Evolutionary conservation across 352 stramenopile genomes (phyloP).

Genomic region (Phytophthora podocarpi): DNA sequence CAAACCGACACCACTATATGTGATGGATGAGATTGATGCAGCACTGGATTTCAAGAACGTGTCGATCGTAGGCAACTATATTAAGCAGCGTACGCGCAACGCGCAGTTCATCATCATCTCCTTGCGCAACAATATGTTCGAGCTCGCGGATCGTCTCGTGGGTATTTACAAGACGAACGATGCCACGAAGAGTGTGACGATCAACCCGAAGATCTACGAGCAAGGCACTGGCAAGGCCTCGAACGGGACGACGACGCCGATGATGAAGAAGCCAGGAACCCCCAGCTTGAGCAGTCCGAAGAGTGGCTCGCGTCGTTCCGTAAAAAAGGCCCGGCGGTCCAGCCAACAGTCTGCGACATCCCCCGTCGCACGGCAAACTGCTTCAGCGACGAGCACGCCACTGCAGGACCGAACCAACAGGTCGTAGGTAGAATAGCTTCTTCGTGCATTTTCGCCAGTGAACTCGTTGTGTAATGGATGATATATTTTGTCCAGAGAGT

Average conservation of each 20-base stretch:
- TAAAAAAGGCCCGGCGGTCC: constrained; percentile 41
- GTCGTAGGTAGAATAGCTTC: constrained; percentile 28
- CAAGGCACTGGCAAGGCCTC: constrained; percentile 30
- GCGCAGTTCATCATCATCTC: constrained; percentile 99
- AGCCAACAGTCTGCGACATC: constrained; percentile 38
- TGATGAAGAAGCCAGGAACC: constrained; percentile 28
- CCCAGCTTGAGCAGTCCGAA: constrained; percentile 29
- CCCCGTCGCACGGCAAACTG: constrained; percentile 21
- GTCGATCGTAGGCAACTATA: constrained; percentile 99
- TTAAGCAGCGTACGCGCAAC: constrained; percentile 99
- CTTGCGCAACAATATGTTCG: constrained; percentile 99
- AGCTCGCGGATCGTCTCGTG: constrained; percentile 98
- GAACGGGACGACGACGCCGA: constrained; percentile 21
- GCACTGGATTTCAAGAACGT: constrained; percentile 99
- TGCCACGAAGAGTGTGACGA: constrained; percentile 98
- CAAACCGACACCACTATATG: constrained; percentile 99
- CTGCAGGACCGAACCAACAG: constrained; percentile 54
- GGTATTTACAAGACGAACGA: constrained; percentile 99
- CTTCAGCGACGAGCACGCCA: constrained; percentile 22
- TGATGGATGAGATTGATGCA: constrained; percentile 97
- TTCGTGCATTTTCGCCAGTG: constrained; percentile 3
- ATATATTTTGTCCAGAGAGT: constrained; percentile 1
- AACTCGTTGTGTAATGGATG: constrained; percentile 14
- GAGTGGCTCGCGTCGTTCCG: constrained; percentile 21
- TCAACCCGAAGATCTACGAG: constrained; percentile 95